A percentile compares a stretch with the other conserved stretches of the same genome.
Evolutionary conservation across 768 basidiomycete species (phyloP).

Genomic region (Calocera viscosa): DNA sequence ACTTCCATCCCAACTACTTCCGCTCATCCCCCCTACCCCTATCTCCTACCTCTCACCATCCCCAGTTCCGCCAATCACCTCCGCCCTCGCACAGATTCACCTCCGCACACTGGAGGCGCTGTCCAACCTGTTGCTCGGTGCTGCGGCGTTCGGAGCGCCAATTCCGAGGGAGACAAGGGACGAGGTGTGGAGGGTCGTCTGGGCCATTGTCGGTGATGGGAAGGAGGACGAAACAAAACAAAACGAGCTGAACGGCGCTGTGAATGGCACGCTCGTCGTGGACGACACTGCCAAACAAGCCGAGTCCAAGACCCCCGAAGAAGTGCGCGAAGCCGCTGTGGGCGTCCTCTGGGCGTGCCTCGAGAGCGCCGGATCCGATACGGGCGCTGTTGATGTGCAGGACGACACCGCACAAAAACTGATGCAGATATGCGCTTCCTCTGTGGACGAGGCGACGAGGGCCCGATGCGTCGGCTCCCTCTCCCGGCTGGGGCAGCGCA

Average conservation of each 20-base stretch:
- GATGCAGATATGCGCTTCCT: conserved; percentile 50
- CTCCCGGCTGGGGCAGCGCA: conserved; percentile 29
- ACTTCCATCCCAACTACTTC: conserved; percentile 55
- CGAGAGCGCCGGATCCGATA: conserved; percentile 56
- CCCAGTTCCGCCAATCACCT: conserved; percentile 79
- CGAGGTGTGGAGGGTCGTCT: conserved; percentile 49
- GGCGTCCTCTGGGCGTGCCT: conserved; percentile 76
- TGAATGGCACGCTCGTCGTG: conserved; percentile 16
- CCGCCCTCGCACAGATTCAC: conserved; percentile 71
- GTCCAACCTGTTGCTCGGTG: conserved; percentile 75
- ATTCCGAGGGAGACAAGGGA: conserved; percentile 46
- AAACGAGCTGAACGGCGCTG: conserved; percentile 45
- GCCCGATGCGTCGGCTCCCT: conserved; percentile 30
- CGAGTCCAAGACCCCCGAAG: conserved; percentile 27
- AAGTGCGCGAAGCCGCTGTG: conserved; percentile 66
- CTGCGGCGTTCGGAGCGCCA: conserved; percentile 33
- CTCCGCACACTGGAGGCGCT: conserved; percentile 77
- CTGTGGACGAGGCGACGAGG: conserved; percentile 33
- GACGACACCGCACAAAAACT: conserved; percentile 43
- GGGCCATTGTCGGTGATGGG: conserved; percentile 44
- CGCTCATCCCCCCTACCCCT: conserved; percentile 57
- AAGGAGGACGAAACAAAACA: conserved; percentile 35
- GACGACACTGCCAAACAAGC: conserved; percentile 22
- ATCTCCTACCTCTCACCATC: conserved; percentile 66
- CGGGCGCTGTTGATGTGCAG: conserved; percentile 32